Base-by-base conservation (phyloP, 2,329 filamentous ascomycete genomes). In the Fusarium torreyae region DNA sequence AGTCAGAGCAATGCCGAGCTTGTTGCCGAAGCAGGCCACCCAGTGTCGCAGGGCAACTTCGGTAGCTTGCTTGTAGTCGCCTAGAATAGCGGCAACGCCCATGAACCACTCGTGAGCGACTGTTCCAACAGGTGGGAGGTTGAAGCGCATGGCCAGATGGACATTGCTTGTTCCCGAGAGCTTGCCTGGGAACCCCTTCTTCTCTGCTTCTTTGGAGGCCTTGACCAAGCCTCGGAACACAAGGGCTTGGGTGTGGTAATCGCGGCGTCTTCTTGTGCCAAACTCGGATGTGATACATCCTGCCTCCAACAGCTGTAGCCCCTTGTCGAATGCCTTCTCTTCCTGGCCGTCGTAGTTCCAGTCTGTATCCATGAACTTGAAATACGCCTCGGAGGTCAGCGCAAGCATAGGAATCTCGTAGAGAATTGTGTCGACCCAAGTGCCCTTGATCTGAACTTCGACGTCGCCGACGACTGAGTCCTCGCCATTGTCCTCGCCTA, bases 51-150 rank as follows among this genome's bases (percentile, higher is more conserved):
- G 83, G 0, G 94, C 94, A 68, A 91, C 87, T 78, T 97, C 94
- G 38, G 94, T 97, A 5, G 96, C 94, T 66, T 87, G 85, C 72
- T 89, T 87, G 77, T 99, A 99, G 80, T 98, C 88, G 67, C 93
- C 87, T 6, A 91, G 93, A 72, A 98, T 94, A 39, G 96, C 94
- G 1, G 96, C 96, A 67, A 97, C 95, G 42, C 94, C 94, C 96
- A 99, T 99, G 84, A 98, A 98, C 96, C 96, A 99, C 81, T 99
- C 96, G 77, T 99, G 96, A 1, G 96, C 96, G 3, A 89, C 87
- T 0, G 96, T 99, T 7, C 96, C 96, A 14, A 98, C 88, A 0
- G 96, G 94, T 5, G 89, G 83, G 45, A 98, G 89, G 44, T 89
- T 90, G 80, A 97, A 95, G 75, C 94, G 92, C 94, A 97, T 97